A percentile compares a stretch with the other conserved stretches of the same genome.
Conservation (phyloP, 176 grass and related monocot species). For the Themeda triandra region DNA sequence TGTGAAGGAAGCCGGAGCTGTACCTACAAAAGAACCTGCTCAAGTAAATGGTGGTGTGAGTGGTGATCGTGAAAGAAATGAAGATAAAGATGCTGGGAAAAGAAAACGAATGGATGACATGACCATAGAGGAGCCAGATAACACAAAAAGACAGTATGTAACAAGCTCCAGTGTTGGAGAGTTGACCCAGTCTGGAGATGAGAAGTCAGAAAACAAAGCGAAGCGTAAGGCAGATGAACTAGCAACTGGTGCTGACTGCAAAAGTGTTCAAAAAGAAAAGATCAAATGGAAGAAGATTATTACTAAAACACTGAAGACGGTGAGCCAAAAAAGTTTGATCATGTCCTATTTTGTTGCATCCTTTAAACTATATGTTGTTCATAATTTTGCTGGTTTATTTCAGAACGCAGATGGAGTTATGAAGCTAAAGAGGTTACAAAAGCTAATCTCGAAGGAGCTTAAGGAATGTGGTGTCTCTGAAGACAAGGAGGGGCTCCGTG, state of each 20-base stretch:
- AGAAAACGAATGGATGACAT: constrained; percentile 63
- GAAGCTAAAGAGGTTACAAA: constrained; percentile 89
- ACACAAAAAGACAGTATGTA: constrained; percentile 23
- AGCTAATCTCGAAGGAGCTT: constrained; percentile 58
- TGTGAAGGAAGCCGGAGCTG: constrained; percentile 29
- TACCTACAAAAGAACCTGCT: constrained; percentile 13
- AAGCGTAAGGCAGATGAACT: constrained; percentile 30
- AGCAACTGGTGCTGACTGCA: constrained; percentile 9
- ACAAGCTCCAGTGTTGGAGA: constrained; percentile 18
- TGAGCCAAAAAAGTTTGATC: constrained; percentile 22
- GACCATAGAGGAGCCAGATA: constrained; percentile 27
- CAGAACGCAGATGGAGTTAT: constrained; percentile 66
- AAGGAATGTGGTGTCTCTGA: constrained; percentile 45
- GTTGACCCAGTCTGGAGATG: constrained; percentile 45
- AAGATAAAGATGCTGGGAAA: constrained; percentile 41
- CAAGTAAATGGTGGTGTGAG: constrained; percentile 38
- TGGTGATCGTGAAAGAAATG: background rate
- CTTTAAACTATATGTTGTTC: background rate
- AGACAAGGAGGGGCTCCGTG: constrained; percentile 62
- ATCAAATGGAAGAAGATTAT: constrained; percentile 96
- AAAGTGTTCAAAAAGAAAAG: constrained; percentile 43
- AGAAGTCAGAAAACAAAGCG: constrained; percentile 26
- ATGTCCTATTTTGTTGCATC: background rate
- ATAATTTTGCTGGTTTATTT: constrained; percentile 16
- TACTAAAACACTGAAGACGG: constrained; percentile 56